phyloP scores from a whole-genome alignment of 331 rosid species.

The Phaseolus coccineus region DNA sequence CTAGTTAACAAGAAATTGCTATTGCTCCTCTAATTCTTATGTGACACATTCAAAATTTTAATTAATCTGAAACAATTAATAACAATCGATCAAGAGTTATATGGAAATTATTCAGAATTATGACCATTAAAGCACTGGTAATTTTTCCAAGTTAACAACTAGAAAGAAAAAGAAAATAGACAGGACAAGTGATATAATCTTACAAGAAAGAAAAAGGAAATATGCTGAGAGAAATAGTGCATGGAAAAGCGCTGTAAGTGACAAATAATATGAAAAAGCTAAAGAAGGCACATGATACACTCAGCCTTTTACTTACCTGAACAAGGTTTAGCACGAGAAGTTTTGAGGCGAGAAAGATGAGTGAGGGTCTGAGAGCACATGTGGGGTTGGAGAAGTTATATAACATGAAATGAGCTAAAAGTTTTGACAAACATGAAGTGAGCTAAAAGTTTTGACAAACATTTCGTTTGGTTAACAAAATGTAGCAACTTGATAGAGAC shows the following conservation, averaged over 20 bases:
- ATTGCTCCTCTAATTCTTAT: too few relatives aligned
- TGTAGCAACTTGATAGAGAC: constrained; percentile 42
- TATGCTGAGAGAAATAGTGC: background rate
- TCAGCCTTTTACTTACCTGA: background rate
- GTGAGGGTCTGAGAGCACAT: constrained; percentile 10
- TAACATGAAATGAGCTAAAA: constrained; percentile 17
- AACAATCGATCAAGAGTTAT: too few relatives aligned
- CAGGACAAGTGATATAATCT: too few relatives aligned
- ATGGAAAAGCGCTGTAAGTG: background rate
- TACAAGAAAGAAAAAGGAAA: too few relatives aligned
- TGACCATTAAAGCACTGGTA: too few relatives aligned
- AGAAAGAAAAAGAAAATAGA: too few relatives aligned
- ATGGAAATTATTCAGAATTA: too few relatives aligned
- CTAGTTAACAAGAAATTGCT: too few relatives aligned
- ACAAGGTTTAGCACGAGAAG: constrained; percentile 32
- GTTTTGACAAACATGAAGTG: background rate
- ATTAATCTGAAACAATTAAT: too few relatives aligned
- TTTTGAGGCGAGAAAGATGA: constrained; percentile 27
- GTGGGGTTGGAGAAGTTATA: constrained; percentile 47
- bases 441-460: constrained; percentile 29
- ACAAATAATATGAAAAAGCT: background rate
- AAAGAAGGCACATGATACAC: background rate
- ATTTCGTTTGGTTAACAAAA: constrained; percentile 34
- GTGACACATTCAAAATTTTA: too few relatives aligned
- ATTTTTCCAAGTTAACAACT: too few relatives aligned